Percentiles rank a stretch among this genome's conserved stretches.
These are phyloP conservation scores for Xerocomellus dryophilus DNA, from an alignment of 768 basidiomycete species.

Conservation along the genomic window DNA sequence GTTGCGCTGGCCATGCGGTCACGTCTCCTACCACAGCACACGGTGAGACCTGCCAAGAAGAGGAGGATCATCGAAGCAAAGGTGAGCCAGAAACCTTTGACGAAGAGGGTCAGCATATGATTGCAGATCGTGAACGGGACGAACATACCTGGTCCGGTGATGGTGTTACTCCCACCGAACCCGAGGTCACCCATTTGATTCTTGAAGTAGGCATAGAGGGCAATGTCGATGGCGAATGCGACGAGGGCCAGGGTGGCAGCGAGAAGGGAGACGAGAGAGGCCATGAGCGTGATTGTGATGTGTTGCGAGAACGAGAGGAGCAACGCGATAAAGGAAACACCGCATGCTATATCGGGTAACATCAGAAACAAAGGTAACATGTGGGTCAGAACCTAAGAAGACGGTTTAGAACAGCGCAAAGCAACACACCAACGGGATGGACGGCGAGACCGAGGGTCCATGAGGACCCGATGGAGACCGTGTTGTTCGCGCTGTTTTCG, in stretches of 20 bases:
- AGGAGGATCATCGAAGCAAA: slow-evolving; percentile 64
- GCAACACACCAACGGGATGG: slow-evolving; percentile 66
- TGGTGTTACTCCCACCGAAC: slow-evolving; percentile 38
- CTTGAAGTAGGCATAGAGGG: slow-evolving; percentile 61
- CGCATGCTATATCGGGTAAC: slow-evolving; percentile 36
- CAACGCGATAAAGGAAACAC: slow-evolving; percentile 61
- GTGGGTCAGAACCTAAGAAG: not conserved
- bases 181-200: slow-evolving; percentile 53
- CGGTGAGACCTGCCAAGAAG: slow-evolving; percentile 61
- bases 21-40: slow-evolving; percentile 65
- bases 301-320: slow-evolving; percentile 60
- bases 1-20: slow-evolving; percentile 46
- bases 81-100: slow-evolving; percentile 73
- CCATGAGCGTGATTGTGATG: slow-evolving; percentile 40
- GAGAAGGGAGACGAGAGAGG: slow-evolving; percentile 57
- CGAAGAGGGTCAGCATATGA: not conserved
- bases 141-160: slow-evolving; percentile 59
- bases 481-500: slow-evolving; percentile 23
- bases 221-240: slow-evolving; percentile 75
- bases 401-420: not conserved
- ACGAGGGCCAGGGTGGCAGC: slow-evolving; percentile 66
- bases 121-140: not conserved
- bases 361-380: not conserved
- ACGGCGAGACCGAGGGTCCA: slow-evolving; percentile 76
- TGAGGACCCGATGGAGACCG: slow-evolving; percentile 44